Evolutionary conservation across 352 stramenopile species (phyloP).

Genomic region (Halophytophthora batemanensis): DNA sequence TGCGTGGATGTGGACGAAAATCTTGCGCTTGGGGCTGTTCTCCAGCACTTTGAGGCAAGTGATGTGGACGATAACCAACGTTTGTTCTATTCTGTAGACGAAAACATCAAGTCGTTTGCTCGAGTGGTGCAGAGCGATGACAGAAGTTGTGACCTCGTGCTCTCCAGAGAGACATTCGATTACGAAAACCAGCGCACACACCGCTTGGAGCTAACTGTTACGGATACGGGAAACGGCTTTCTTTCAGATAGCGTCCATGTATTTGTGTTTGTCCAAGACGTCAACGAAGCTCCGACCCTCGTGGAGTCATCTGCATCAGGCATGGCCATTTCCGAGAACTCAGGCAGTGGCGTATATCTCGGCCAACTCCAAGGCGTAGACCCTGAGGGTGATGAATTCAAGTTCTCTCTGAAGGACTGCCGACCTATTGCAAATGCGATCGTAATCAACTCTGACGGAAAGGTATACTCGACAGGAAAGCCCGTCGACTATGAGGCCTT

Average conservation of each 20-base stretch:
- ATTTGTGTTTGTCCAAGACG: constrained; percentile 41
- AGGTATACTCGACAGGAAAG: constrained; percentile 10
- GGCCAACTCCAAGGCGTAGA: constrained; percentile 39
- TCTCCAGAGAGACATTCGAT: constrained; percentile 32
- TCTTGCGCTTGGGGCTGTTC: constrained; percentile 12
- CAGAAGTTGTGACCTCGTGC: constrained; percentile 34
- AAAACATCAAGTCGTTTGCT: constrained; percentile 15
- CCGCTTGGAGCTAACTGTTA: constrained; percentile 40
- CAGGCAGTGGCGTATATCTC: constrained; percentile 10
- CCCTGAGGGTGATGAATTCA: constrained; percentile 44
- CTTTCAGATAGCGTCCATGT: constrained; percentile 39
- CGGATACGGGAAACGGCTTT: constrained; percentile 42
- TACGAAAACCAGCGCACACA: constrained; percentile 37
- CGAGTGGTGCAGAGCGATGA: constrained; percentile 34
- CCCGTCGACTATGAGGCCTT: constrained; percentile 21
- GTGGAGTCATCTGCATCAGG: constrained; percentile 24
- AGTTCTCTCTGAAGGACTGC: constrained; percentile 28
- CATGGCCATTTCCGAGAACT: constrained; percentile 39
- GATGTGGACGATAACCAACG: constrained; percentile 44
- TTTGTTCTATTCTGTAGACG: constrained; percentile 33
- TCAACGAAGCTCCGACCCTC: constrained; percentile 42
- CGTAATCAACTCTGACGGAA: constrained; percentile 10
- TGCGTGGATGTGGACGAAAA: constrained; percentile 44
- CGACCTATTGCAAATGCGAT: constrained; percentile 22
- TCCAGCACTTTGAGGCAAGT: constrained; percentile 24